phyloP scores from a whole-genome alignment of 2,329 filamentous ascomycete genomes.

The Xylariaceae sp. region DNA sequence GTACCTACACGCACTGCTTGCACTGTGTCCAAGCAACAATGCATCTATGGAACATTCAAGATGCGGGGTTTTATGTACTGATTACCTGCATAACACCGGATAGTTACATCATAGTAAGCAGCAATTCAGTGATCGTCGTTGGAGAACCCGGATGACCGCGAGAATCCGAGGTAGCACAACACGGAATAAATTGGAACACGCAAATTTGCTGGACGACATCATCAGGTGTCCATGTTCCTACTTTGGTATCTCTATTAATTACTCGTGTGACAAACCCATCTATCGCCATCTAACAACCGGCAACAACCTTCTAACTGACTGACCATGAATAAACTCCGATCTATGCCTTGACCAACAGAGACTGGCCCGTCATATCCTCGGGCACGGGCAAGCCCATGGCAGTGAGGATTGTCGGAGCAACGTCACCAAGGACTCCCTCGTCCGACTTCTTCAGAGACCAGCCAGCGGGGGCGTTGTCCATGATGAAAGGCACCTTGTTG shows the following conservation, averaged over 20 bases:
- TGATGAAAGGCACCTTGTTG: slow-evolving; percentile 96
- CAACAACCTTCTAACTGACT: slow-evolving; percentile 3
- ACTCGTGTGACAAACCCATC: slow-evolving; percentile 11
- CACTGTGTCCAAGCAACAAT: too few species aligned
- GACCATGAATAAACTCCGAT: not conserved
- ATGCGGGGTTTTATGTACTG: too few species aligned
- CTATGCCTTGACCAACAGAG: slow-evolving; percentile 65
- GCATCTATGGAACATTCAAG: too few species aligned
- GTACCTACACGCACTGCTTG: too few species aligned
- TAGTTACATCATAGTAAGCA: not conserved
- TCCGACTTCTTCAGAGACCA: slow-evolving; percentile 75
- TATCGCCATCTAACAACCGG: slow-evolving; percentile 9
- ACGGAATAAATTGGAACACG: too few species aligned
- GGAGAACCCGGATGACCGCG: not conserved
- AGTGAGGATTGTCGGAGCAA: slow-evolving; percentile 87
- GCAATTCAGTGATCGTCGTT: not conserved
- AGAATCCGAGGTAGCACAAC: not conserved
- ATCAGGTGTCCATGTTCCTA: not conserved
- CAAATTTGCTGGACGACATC: not conserved
- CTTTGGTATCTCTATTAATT: slow-evolving; percentile 18
- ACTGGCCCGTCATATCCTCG: slow-evolving; percentile 84
- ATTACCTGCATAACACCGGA: too few species aligned
- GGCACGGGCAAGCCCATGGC: slow-evolving; percentile 89
- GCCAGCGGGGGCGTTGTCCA: slow-evolving; percentile 90
- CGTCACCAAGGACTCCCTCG: slow-evolving; percentile 89